A percentile compares a stretch with the other conserved stretches of the same genome.
phyloP scores from a whole-genome alignment of 257 asterid species.

The Linaria vulgaris region DNA sequence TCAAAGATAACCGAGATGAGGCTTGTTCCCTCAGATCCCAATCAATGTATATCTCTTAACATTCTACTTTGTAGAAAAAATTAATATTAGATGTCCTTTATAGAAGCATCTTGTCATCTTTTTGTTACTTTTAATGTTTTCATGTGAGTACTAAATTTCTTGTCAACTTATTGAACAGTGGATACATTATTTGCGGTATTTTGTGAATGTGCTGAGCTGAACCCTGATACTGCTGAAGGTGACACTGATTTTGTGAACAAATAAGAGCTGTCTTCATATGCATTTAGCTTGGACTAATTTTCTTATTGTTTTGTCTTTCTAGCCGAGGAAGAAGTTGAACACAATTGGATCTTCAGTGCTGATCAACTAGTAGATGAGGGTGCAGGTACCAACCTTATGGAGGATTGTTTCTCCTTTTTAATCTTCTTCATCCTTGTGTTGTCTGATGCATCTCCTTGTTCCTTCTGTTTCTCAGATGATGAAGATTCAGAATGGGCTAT shows the following conservation, averaged over 20 bases:
- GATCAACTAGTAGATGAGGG: slow-evolving; percentile 60
- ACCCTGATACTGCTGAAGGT: slow-evolving; percentile 84
- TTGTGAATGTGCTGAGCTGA: slow-evolving; percentile 97
- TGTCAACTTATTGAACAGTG: slow-evolving; percentile 48
- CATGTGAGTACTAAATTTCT: slow-evolving; percentile 14
- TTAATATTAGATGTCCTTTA: neutral
- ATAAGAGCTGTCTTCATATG: neutral
- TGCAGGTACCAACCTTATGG: slow-evolving; percentile 38
- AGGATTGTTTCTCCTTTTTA: neutral
- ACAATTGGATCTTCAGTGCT: slow-evolving; percentile 82
- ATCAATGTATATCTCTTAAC: slow-evolving; percentile 42
- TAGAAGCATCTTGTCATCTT: neutral
- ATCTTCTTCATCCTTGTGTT: slow-evolving; percentile 4
- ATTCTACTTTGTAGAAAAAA: neutral
- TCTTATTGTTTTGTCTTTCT: slow-evolving; percentile 23
- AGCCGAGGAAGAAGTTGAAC: slow-evolving; percentile 60
- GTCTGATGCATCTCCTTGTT: neutral
- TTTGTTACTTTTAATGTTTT: neutral
- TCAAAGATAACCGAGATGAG: slow-evolving; percentile 85
- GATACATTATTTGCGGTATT: slow-evolving; percentile 69
- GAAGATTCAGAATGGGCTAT: slow-evolving; percentile 59
- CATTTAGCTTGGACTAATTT: slow-evolving; percentile 6
- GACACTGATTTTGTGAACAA: slow-evolving; percentile 16
- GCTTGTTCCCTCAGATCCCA: slow-evolving; percentile 83
- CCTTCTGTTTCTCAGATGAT: slow-evolving; percentile 33